Percentiles rank a stretch among this genome's conserved stretches.
Conservation (phyloP, 352 stramenopile species). For the Poterioochromonas sp. region DNA sequence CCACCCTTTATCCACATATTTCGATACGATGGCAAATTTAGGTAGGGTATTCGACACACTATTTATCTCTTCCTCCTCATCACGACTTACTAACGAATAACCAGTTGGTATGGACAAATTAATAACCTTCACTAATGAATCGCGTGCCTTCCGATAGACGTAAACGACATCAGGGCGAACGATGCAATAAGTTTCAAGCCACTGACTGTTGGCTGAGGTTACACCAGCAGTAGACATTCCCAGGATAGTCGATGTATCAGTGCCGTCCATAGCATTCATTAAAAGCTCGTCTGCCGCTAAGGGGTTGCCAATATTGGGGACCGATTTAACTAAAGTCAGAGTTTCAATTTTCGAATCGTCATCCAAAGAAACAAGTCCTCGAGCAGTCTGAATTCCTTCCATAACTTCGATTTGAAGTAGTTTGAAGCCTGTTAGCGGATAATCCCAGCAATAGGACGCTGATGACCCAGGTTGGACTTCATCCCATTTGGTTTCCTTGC, state of each 20-base stretch:
- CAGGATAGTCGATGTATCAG: background rate
- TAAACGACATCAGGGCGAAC: slow-evolving; percentile 28
- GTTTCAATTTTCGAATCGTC: background rate
- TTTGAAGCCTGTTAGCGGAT: slow-evolving; percentile 28
- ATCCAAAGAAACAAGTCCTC: background rate
- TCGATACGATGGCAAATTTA: background rate
- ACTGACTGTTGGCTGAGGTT: too few species aligned
- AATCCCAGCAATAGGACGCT: slow-evolving; percentile 71
- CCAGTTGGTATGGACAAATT: background rate
- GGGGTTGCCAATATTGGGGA: slow-evolving; percentile 20
- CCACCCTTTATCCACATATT: background rate
- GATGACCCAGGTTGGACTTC: slow-evolving; percentile 60
- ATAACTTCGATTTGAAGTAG: background rate
- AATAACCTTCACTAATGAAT: slow-evolving; percentile 14
- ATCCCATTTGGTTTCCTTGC: too few species aligned
- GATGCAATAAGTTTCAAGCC: too few species aligned
- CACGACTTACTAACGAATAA: background rate
- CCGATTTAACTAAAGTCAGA: background rate
- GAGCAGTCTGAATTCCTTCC: background rate
- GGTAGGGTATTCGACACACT: too few species aligned
- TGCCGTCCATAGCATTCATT: background rate
- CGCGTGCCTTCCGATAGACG: background rate
- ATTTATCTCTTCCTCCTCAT: too few species aligned
- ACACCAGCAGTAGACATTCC: too few species aligned
- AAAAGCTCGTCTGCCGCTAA: too few species aligned